A percentile compares a stretch with the other conserved stretches of the same genome.
These are phyloP conservation scores for Suillus lakei DNA, from an alignment of 768 basidiomycete genomes.

Conservation along the genomic window DNA sequence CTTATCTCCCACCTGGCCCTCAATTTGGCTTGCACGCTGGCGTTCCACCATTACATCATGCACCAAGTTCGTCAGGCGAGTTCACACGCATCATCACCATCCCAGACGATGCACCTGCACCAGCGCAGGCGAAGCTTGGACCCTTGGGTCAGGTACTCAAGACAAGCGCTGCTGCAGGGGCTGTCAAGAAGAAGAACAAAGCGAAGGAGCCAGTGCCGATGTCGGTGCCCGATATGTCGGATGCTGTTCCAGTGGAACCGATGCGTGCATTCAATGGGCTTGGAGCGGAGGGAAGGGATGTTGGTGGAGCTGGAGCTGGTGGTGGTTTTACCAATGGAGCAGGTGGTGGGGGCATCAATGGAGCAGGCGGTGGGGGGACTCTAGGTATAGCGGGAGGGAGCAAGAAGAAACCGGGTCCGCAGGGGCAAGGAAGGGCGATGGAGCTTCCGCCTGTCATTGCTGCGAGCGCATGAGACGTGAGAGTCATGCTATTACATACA, in stretches of 20 bases:
- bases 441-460: constrained; percentile 41
- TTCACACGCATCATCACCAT: constrained; percentile 43
- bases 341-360: constrained; percentile 13
- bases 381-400: constrained; percentile 10
- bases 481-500: constrained; percentile 1
- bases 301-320: constrained; percentile 4
- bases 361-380: constrained; percentile 14
- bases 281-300: constrained; percentile 16
- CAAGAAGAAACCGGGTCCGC: constrained; percentile 17
- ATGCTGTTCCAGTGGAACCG: constrained; percentile 24
- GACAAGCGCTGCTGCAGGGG: constrained; percentile 44
- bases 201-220: constrained; percentile 28
- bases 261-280: constrained; percentile 21
- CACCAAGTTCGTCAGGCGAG: constrained; percentile 18
- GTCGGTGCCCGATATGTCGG: constrained; percentile 24
- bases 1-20: constrained; percentile 12
- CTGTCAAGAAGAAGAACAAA: constrained; percentile 66
- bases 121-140: constrained; percentile 71
- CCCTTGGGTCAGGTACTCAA: constrained; percentile 79
- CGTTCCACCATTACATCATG: constrained; percentile 19
- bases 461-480: constrained; percentile 39
- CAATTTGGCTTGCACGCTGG: constrained; percentile 11
- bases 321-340: constrained; percentile 8
- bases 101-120: constrained; percentile 65
- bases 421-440: constrained; percentile 29